Conservation (phyloP, 768 basidiomycete species). For the Lactarius hengduanensis region DNA sequence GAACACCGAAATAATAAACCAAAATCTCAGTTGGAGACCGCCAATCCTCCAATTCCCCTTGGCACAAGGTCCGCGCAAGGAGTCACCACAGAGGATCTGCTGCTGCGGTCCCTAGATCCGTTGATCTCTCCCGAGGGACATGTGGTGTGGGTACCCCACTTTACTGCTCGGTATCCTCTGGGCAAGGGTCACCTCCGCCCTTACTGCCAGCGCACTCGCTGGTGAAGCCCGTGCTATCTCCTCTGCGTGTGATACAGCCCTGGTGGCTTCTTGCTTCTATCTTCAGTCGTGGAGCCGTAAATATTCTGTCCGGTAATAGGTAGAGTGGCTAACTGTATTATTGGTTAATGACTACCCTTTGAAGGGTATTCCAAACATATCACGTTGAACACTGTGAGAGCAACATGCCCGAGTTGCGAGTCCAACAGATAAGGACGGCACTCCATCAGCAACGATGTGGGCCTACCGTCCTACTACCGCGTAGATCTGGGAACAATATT, state of each 20-base stretch:
- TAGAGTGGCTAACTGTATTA: neutral
- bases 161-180: neutral
- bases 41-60: neutral
- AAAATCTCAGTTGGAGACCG: neutral
- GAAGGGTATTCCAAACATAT: neutral
- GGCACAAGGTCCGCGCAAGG: neutral
- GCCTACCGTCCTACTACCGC: no score
- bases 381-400: neutral
- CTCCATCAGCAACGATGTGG: no score
- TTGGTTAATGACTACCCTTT: neutral
- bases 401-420: no score
- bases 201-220: neutral
- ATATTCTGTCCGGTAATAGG: neutral
- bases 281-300: neutral
- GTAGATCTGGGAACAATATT: no score
- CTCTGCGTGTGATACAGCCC: neutral
- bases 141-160: slow-evolving; percentile 1
- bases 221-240: neutral
- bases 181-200: neutral
- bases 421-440: no score
- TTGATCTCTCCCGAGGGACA: neutral
- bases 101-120: neutral
- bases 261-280: neutral
- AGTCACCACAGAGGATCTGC: neutral
- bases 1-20: no score